These are phyloP conservation scores for Sporothrix dimorphospora DNA, from an alignment of 2,329 filamentous ascomycete genomes.

Conservation along the genomic window DNA sequence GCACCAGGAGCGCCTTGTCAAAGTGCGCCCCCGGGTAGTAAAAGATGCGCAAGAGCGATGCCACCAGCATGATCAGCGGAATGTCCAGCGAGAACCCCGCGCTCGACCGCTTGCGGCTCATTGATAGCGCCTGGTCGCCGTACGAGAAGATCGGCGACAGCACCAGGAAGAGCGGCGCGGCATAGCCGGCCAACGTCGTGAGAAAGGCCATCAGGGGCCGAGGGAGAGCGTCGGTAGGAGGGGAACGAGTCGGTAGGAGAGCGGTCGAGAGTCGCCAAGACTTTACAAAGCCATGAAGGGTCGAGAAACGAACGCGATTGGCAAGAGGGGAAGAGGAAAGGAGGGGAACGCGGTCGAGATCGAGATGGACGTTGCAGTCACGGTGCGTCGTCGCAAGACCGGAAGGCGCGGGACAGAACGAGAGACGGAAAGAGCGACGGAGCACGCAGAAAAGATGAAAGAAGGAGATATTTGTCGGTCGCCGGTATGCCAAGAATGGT, in stretches of 20 bases:
- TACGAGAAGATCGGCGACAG: constrained; percentile 67
- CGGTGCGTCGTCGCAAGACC: not conserved
- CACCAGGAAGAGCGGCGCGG: constrained; percentile 66
- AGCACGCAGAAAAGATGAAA: not conserved
- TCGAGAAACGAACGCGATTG: not conserved
- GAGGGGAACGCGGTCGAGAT: not conserved
- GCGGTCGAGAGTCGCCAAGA: not conserved
- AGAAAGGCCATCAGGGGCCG: constrained; percentile 49
- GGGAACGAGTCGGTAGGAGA: constrained; percentile 1
- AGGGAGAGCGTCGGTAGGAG: not conserved
- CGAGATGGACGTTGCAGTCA: not conserved
- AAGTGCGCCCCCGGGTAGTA: constrained; percentile 70
- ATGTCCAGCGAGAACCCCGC: constrained; percentile 62
- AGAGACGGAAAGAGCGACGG: not conserved
- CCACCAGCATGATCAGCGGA: constrained; percentile 72
- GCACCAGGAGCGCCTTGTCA: constrained; percentile 64
- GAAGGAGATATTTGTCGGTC: not conserved
- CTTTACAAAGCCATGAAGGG: constrained; percentile 24
- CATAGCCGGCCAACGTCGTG: constrained; percentile 55
- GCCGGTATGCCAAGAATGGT: not conserved
- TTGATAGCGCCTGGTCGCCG: constrained; percentile 66
- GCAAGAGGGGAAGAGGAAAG: not conserved
- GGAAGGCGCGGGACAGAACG: not conserved
- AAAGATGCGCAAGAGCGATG: constrained; percentile 68
- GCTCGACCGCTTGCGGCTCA: constrained; percentile 66